These are phyloP conservation scores for Moelleriella libera DNA, from an alignment of 2,329 filamentous ascomycete genomes.

Conservation along the genomic window DNA sequence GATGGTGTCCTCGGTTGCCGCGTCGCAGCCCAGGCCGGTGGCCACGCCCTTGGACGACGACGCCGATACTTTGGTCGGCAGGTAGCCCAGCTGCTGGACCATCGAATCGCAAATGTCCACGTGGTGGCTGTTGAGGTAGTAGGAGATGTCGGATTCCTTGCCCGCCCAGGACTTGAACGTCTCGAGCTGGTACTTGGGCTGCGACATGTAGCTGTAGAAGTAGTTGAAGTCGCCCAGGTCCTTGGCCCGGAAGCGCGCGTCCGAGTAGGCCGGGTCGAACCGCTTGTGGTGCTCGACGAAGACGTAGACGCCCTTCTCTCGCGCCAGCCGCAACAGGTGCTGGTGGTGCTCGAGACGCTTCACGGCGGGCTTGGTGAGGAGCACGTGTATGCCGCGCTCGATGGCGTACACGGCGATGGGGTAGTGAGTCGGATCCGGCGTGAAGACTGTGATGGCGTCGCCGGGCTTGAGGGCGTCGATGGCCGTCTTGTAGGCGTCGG, in stretches of 20 bases:
- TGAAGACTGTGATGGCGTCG: conserved; percentile 92
- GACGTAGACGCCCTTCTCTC: conserved; percentile 69
- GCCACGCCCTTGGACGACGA: conserved; percentile 69
- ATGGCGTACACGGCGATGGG: conserved; percentile 89
- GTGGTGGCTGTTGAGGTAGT: conserved; percentile 93
- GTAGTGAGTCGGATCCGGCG: conserved; percentile 83
- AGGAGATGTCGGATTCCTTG: conserved; percentile 82
- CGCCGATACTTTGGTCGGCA: conserved; percentile 66
- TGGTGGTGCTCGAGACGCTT: conserved; percentile 73
- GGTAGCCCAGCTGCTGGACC: conserved; percentile 59
- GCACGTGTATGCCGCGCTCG: conserved; percentile 72
- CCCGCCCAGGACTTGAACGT: conserved; percentile 94
- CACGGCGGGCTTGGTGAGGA: conserved; percentile 88
- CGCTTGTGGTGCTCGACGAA: conserved; percentile 96
- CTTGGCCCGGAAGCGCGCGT: conserved; percentile 64
- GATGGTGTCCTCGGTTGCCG: conserved; percentile 84
- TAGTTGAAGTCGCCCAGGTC: conserved; percentile 91
- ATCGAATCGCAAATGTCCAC: conserved; percentile 87
- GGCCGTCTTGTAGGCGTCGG: conserved; percentile 74
- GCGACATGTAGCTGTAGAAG: conserved; percentile 94
- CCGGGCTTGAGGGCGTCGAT: conserved; percentile 73
- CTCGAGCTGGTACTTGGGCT: conserved; percentile 81
- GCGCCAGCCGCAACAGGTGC: conserved; percentile 56
- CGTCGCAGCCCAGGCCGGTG: conserved; percentile 61
- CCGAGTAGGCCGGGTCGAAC: conserved; percentile 83